Evolutionary conservation across 306 rosid genomes (phyloP), one percentile per base, ranked within the genome.

Genomic region (Cicer arietinum): DNA sequence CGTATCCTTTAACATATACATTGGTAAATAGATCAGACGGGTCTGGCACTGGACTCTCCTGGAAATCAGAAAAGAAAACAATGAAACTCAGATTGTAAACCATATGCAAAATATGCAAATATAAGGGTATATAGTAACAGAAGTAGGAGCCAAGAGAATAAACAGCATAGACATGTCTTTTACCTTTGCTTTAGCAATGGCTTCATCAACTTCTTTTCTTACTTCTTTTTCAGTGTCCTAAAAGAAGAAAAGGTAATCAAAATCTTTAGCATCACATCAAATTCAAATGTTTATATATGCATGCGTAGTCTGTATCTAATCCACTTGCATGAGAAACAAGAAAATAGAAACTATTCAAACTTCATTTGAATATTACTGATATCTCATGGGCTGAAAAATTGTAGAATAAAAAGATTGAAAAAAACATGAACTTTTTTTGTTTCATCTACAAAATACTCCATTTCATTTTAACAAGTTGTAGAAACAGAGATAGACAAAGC

Each of bases 101-200:
- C 12, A 64, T 62, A 17, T 48, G 14, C 12, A n/a, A 39, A 56
- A 44, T 70, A 44, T 58, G 60, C 43, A 43, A 69, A 60, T 69
- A 40, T 11, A 50, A 16, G 20, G 20, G 47, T 12, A 51, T 60
- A 43, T 14, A 45, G 22, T 39, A 46, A 46, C 22, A 17, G 1
- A 50, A n/a, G 9, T 12, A 48, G 18, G 53, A 11, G 25, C 57
- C 13, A 50, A 37, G 42, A 43, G 40, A 54, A 48, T 57, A 58
- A 51, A 56, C 60, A 67, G 46, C 25, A 76, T 70, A 67, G 17
- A 50, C 43, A 10, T 42, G 76, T 43, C 73, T 68, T 82, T 67
- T 81, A 95, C 99, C 96, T 92, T 95, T 53, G 99, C 98, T 87
- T 84, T 78, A 25, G 97, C 98, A 69, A 95, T 92, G 60, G 98